Evolutionary conservation across 345 rosid species (phyloP).

Genomic region (Brassica carinata): DNA sequence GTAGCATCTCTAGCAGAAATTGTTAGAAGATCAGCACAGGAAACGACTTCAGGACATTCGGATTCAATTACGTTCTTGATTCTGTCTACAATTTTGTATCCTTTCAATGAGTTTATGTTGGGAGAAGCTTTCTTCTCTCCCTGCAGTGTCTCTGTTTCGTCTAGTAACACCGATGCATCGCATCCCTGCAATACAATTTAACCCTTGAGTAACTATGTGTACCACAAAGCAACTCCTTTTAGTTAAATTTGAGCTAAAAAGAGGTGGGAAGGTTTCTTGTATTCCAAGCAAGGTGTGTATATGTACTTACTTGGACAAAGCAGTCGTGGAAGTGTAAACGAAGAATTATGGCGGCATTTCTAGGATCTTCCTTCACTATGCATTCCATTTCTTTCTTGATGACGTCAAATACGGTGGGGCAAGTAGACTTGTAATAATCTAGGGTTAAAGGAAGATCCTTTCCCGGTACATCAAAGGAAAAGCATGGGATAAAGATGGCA

Average conservation of each 20-base stretch:
- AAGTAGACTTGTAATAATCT: conserved; percentile 69
- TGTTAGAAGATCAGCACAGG: conserved; percentile 92
- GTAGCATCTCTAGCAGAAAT: conserved; percentile 89
- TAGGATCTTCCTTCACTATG: conserved; percentile 76
- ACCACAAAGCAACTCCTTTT: not conserved
- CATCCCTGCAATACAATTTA: conserved; percentile 62
- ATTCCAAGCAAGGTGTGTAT: conserved; percentile 1
- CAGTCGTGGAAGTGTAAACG: conserved; percentile 92
- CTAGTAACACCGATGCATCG: conserved; percentile 84
- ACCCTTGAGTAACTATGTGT: not conserved
- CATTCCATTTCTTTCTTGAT: conserved; percentile 89
- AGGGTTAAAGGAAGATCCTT: conserved; percentile 54
- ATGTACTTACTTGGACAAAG: conserved; percentile 69
- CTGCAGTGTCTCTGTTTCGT: conserved; percentile 60
- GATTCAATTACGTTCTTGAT: conserved; percentile 91
- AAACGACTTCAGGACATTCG: conserved; percentile 84
- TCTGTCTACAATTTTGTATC: conserved; percentile 66
- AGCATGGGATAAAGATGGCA: conserved; percentile 23
- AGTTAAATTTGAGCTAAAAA: not conserved
- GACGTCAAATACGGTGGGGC: conserved; percentile 68
- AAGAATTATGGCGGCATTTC: conserved; percentile 71
- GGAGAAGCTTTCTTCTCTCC: conserved; percentile 80
- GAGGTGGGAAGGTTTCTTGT: not conserved
- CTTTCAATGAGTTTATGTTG: conserved; percentile 59
- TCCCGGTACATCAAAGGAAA: conserved; percentile 33